Evolutionary conservation across 371 early-diverging fungal genomes (phyloP).

Genomic region (Thermomucor indicae-seudaticae): DNA sequence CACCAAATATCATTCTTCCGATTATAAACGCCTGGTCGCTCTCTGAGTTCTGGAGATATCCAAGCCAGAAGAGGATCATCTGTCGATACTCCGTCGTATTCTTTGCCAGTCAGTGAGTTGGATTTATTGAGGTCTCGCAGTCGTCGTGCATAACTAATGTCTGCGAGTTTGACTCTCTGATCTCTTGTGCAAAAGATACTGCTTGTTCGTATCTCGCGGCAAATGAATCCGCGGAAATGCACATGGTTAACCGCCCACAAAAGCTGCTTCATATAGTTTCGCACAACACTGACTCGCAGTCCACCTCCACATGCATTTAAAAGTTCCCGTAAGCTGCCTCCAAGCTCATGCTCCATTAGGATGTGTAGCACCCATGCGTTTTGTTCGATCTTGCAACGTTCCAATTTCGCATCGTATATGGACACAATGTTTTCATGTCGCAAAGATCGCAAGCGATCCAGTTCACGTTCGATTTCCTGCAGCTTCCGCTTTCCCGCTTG

Average conservation of each 20-base stretch:
- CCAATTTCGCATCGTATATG: conserved; percentile 54
- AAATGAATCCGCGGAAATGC: conserved; percentile 56
- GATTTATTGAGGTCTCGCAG: conserved; percentile 47
- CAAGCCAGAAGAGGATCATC: conserved; percentile 27
- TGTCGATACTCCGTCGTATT: conserved; percentile 25
- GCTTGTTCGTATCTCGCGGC: conserved; percentile 45
- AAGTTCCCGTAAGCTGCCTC: conserved; percentile 40
- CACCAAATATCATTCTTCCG: conserved; percentile 80
- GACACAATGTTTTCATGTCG: conserved; percentile 52
- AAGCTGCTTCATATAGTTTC: conserved; percentile 57
- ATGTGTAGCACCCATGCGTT: conserved; percentile 51
- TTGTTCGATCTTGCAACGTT: conserved; percentile 25
- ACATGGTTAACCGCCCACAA: conserved; percentile 54
- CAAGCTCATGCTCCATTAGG: conserved; percentile 49
- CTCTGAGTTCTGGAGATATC: conserved; percentile 55
- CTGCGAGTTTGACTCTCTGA: conserved; percentile 37
- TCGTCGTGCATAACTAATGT: conserved; percentile 44
- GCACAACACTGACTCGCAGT: conserved; percentile 40
- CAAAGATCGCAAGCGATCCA: conserved; percentile 51
- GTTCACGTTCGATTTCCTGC: conserved; percentile 59
- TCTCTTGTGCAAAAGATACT: conserved; percentile 34
- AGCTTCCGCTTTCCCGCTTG: conserved; percentile 54
- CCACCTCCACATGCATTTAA: conserved; percentile 49
- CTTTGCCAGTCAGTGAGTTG: conserved; percentile 33
- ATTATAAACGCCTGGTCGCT: conserved; percentile 52